Evolutionary conservation across 2,329 filamentous ascomycete species (phyloP).

Genomic region (Paracoccidioides lutzii): DNA sequence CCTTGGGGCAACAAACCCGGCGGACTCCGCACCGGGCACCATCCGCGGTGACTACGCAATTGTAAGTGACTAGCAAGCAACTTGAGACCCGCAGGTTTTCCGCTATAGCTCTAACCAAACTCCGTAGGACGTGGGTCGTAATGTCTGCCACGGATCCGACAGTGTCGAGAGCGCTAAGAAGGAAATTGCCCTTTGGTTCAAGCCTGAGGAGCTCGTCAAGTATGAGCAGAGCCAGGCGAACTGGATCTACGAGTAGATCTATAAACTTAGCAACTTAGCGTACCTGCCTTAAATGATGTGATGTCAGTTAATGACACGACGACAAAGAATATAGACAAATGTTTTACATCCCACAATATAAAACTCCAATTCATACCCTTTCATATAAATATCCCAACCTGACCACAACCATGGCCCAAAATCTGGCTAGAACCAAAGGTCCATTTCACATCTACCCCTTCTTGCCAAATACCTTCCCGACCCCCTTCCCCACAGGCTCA

Average conservation of each 20-base stretch:
- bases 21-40: slow-evolving; percentile 86
- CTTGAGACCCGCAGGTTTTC: neutral
- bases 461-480: slow-evolving; percentile 28
- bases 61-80: slow-evolving; percentile 28
- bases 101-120: slow-evolving; percentile 9
- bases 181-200: slow-evolving; percentile 99
- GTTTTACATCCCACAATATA: neutral
- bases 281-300: neutral
- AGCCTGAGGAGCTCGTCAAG: slow-evolving; percentile 66
- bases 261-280: neutral
- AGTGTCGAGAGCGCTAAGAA: slow-evolving; percentile 98
- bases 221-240: slow-evolving; percentile 76
- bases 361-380: neutral
- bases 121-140: slow-evolving; percentile 68
- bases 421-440: slow-evolving; percentile 5
- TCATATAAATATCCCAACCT: neutral
- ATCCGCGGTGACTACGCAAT: slow-evolving; percentile 92
- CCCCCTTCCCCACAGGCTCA: slow-evolving; percentile 31
- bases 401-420: neutral
- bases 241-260: slow-evolving; percentile 91
- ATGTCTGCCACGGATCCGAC: slow-evolving; percentile 99
- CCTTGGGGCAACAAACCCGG: slow-evolving; percentile 97
- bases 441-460: neutral
- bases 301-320: slow-evolving; percentile 4
- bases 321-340: slow-evolving; percentile 1